These are phyloP conservation scores for Globisporangium ultimum DNA, from an alignment of 352 stramenopile genomes.

Conservation along the genomic window DNA sequence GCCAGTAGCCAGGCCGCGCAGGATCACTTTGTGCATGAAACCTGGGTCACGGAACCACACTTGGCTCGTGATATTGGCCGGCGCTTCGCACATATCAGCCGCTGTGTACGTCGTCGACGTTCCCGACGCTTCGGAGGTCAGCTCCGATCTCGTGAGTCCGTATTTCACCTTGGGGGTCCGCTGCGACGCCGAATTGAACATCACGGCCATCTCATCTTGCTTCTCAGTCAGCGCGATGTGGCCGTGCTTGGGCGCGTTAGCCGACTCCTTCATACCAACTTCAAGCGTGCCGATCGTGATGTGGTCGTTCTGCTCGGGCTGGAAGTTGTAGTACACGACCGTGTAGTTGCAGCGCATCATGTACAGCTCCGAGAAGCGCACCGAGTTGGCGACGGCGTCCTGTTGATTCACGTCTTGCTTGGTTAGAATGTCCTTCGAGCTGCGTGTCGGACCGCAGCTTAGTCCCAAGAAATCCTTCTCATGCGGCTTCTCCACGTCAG, in stretches of 20 bases:
- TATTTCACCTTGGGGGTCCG: constrained; percentile 42
- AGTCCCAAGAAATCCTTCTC: constrained; percentile 63
- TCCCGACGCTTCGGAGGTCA: constrained; percentile 25
- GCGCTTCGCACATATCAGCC: constrained; percentile 56
- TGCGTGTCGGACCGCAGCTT: constrained; percentile 55
- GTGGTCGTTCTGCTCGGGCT: constrained; percentile 15
- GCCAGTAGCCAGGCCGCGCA: constrained; percentile 34
- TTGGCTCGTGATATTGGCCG: constrained; percentile 61
- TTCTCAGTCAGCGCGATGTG: constrained; percentile 61
- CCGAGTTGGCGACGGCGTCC: constrained; percentile 74
- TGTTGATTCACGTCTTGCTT: constrained; percentile 50
- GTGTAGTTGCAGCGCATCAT: constrained; percentile 76
- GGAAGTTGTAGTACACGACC: constrained; percentile 52
- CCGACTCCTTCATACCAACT: constrained; percentile 45
- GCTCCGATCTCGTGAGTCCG: constrained; percentile 20
- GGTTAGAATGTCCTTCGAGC: constrained; percentile 51
- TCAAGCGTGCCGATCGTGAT: constrained; percentile 28
- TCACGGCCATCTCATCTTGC: constrained; percentile 49
- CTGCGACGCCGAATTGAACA: constrained; percentile 69
- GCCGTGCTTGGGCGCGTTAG: constrained; percentile 63
- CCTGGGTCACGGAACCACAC: constrained; percentile 71
- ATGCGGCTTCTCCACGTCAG: constrained; percentile 38
- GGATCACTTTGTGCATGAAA: constrained; percentile 77
- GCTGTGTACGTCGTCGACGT: constrained; percentile 66
- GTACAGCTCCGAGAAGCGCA: constrained; percentile 60